phyloP scores from a whole-genome alignment of 2,329 filamentous ascomycete genomes.

The Botryotinia calthae region DNA sequence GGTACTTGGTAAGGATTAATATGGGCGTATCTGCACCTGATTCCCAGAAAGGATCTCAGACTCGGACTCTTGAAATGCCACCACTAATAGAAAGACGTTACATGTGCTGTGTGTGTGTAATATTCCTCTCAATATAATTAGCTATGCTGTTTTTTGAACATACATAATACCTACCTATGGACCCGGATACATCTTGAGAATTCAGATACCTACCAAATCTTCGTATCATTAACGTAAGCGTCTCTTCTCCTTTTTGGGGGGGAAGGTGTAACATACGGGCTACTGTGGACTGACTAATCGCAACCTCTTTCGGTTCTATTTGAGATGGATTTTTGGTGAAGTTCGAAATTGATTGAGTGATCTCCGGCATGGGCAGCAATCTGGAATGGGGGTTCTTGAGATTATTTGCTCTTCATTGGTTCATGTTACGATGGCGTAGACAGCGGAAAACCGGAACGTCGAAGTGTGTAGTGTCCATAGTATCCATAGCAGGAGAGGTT shows the following conservation, averaged over 20 bases:
- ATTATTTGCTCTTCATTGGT: conserved; percentile 4
- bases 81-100: conserved; percentile 4
- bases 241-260: neutral
- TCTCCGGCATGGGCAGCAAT: conserved; percentile 8
- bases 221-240: neutral
- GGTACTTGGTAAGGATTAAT: neutral
- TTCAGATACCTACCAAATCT: neutral
- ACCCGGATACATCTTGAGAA: neutral
- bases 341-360: conserved; percentile 2
- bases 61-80: conserved; percentile 13
- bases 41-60: conserved; percentile 5
- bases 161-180: neutral
- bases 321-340: neutral
- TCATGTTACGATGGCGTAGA: conserved; percentile 4
- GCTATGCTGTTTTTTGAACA: neutral
- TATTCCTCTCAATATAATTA: neutral
- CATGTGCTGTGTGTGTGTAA: neutral
- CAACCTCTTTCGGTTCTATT: neutral
- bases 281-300: neutral
- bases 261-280: neutral
- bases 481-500: neutral
- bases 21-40: conserved; percentile 13
- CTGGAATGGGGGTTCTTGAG: neutral
- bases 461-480: neutral
- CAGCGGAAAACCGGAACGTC: neutral